Conservation (phyloP, 352 stramenopile species). For the Pseudoperonospora humuli region DNA sequence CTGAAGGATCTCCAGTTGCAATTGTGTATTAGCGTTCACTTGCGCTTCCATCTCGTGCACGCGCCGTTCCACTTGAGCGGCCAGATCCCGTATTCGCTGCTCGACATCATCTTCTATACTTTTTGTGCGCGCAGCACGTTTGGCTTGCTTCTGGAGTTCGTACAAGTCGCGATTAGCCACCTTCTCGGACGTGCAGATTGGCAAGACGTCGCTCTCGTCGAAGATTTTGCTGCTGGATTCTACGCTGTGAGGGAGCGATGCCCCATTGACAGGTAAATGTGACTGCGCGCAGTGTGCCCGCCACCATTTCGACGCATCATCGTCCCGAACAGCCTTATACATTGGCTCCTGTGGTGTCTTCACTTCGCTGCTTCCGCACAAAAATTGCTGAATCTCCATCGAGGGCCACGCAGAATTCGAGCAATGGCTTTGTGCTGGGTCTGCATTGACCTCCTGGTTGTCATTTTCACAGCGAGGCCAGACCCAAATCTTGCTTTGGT, state of each 20-base stretch:
- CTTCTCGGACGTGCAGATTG: slow-evolving; percentile 37
- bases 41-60: slow-evolving; percentile 51
- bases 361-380: slow-evolving; percentile 8
- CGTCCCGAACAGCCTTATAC: slow-evolving; percentile 15
- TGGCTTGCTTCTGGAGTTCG: slow-evolving; percentile 19
- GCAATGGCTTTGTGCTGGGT: not conserved
- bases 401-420: slow-evolving; percentile 8
- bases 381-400: slow-evolving; percentile 32
- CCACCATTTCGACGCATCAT: slow-evolving; percentile 49
- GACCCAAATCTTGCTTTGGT: slow-evolving; percentile 39
- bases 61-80: slow-evolving; percentile 18
- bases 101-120: slow-evolving; percentile 15
- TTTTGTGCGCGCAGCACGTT: slow-evolving; percentile 5
- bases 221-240: slow-evolving; percentile 21
- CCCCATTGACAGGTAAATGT: no score
- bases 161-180: slow-evolving; percentile 46
- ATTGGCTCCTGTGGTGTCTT: not conserved
- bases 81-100: slow-evolving; percentile 19
- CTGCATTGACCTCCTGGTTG: no score
- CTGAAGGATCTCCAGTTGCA: slow-evolving; percentile 25
- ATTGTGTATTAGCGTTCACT: slow-evolving; percentile 50
- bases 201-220: slow-evolving; percentile 15
- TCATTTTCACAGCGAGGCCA: no score
- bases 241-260: slow-evolving; percentile 11
- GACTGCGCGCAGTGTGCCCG: slow-evolving; percentile 45